A percentile compares a stretch with the other conserved stretches of the same genome.
Evolutionary conservation across 768 basidiomycete genomes (phyloP).

Genomic region (Mycena capillaripes): DNA sequence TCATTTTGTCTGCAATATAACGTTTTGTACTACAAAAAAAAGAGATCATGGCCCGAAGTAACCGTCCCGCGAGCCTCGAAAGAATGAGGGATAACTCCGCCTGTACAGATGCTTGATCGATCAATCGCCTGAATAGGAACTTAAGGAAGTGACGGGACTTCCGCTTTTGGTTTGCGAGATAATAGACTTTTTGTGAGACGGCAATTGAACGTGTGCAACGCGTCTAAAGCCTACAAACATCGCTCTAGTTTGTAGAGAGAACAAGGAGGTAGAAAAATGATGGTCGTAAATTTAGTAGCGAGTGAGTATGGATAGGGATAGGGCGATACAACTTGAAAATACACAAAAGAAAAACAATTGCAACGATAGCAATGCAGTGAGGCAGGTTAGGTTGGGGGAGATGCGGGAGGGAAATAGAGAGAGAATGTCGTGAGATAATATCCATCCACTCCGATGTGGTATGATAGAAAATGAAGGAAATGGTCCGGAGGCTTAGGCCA

Average conservation of each 20-base stretch:
- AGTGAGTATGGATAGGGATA: background rate
- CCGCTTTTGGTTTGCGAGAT: no score
- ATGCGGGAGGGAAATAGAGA: background rate
- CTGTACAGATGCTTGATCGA: no score
- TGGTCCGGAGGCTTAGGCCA: slow-evolving; percentile 43
- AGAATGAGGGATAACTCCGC: no score
- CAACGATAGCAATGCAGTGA: slow-evolving; percentile 18
- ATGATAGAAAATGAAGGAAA: slow-evolving; percentile 24
- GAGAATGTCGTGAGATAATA: slow-evolving; percentile 9
- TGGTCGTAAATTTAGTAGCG: slow-evolving; percentile 14
- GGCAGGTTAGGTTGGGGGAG: background rate
- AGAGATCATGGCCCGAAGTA: no score
- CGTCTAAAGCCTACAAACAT: no score
- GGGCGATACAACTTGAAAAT: background rate
- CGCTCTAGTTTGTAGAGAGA: background rate
- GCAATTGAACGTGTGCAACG: no score
- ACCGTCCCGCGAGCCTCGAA: no score
- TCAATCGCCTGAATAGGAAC: no score
- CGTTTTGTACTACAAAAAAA: no score
- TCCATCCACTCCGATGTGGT: slow-evolving; percentile 23
- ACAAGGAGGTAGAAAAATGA: background rate
- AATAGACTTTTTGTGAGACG: no score
- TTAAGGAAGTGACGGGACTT: no score
- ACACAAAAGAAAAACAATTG: slow-evolving; percentile 20
- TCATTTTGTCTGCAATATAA: no score